Conservation (phyloP, 108 stramenopile species). For the Cyclostephanos tholiformis region DNA sequence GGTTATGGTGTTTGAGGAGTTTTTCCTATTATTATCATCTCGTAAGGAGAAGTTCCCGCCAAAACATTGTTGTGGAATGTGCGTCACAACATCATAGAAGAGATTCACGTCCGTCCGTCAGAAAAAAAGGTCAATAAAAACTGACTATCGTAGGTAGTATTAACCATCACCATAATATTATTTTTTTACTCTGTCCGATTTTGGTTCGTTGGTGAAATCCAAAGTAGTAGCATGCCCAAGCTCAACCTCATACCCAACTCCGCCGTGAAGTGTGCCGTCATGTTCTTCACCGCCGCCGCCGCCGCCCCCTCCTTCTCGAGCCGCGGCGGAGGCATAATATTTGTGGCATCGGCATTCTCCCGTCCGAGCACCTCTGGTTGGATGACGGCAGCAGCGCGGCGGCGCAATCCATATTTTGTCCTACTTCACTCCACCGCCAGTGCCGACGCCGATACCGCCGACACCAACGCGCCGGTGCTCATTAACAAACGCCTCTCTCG, state of each 20-base stretch:
- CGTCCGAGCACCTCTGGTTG: background rate
- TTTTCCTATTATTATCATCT: too few species aligned
- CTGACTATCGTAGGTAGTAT: too few species aligned
- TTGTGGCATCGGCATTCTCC: background rate
- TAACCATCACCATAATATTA: too few species aligned
- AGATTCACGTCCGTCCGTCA: too few species aligned
- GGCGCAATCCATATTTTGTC: background rate
- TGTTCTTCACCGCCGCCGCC: background rate
- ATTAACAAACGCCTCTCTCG: conserved; percentile 16
- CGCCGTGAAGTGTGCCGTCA: background rate
- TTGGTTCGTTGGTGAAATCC: background rate
- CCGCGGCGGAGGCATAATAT: conserved; percentile 3
- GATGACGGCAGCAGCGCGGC: background rate
- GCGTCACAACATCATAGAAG: too few species aligned
- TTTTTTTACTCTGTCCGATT: too few species aligned
- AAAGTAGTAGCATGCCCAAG: conserved; percentile 4
- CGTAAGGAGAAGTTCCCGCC: too few species aligned
- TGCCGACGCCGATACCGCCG: background rate
- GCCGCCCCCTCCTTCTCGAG: conserved; percentile 4
- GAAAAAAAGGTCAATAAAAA: too few species aligned
- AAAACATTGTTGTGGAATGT: too few species aligned
- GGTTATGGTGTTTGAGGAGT: too few species aligned
- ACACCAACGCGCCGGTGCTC: background rate
- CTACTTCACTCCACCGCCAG: background rate
- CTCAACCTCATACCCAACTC: background rate